A percentile compares a stretch with the other conserved stretches of the same genome.
These are phyloP conservation scores for Aspergillus eucalypticola DNA, from an alignment of 2,329 filamentous ascomycete genomes.

Conservation along the genomic window DNA sequence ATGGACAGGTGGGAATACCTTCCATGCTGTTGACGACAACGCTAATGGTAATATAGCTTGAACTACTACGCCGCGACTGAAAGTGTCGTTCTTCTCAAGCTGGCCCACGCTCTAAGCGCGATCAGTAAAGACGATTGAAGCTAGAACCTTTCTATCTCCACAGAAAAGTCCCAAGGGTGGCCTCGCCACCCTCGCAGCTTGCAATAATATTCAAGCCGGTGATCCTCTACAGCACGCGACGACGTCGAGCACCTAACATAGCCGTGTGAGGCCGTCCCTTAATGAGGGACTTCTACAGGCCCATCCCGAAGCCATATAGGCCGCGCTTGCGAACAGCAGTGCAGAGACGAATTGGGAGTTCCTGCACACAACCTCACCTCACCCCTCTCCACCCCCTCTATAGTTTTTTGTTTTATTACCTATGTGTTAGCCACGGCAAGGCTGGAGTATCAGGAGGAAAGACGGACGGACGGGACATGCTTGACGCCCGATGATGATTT, in stretches of 20 bases:
- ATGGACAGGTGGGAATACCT: conserved; percentile 66
- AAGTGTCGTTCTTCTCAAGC: conserved; percentile 86
- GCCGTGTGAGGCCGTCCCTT: not conserved
- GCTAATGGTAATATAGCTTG: conserved; percentile 43
- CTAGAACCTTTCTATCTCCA: not conserved
- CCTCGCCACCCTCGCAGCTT: not conserved
- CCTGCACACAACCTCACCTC: not conserved
- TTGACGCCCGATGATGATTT: not conserved
- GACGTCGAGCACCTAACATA: not conserved
- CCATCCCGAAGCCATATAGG: not conserved
- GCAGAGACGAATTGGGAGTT: not conserved
- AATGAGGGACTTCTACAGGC: not conserved
- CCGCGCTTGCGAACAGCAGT: not conserved
- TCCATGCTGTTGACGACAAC: not conserved
- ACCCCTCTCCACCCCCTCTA: not conserved
- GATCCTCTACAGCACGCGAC: not conserved
- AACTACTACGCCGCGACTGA: conserved; percentile 98
- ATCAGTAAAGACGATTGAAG: conserved; percentile 45
- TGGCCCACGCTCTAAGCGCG: conserved; percentile 52
- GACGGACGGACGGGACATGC: not conserved
- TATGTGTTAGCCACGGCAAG: not conserved
- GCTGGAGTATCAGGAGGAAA: not conserved
- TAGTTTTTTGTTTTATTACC: not conserved
- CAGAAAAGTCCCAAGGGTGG: not conserved
- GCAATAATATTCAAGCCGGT: not conserved